These are phyloP conservation scores for Candida gorgasii DNA, from an alignment of 805 yeast species.

Conservation along the genomic window DNA sequence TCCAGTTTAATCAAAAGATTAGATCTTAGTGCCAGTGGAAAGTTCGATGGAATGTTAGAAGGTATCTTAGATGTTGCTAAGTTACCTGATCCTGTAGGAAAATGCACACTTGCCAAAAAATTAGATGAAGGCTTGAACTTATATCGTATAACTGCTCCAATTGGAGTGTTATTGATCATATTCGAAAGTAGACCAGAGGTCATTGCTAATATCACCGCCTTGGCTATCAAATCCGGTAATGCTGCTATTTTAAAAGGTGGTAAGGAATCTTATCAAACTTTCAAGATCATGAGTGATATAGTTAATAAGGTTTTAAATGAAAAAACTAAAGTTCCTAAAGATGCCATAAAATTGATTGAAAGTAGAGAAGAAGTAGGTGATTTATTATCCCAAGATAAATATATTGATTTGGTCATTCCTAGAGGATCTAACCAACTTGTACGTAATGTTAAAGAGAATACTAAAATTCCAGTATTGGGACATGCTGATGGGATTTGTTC, in stretches of 20 bases:
- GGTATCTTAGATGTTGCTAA: slow-evolving; percentile 91
- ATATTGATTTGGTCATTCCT: slow-evolving; percentile 94
- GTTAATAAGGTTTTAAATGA: slow-evolving; percentile 57
- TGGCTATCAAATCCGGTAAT: slow-evolving; percentile 95
- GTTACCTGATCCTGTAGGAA: slow-evolving; percentile 91
- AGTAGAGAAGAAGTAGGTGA: slow-evolving; percentile 90
- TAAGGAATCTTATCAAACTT: slow-evolving; percentile 85
- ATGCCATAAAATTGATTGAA: slow-evolving; percentile 82
- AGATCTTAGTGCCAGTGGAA: slow-evolving; percentile 78
- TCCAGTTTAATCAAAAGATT: slow-evolving; percentile 78
- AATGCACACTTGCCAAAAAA: slow-evolving; percentile 75
- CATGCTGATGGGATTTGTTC: slow-evolving; percentile 99
- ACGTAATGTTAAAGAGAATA: slow-evolving; percentile 76
- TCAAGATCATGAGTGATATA: slow-evolving; percentile 74
- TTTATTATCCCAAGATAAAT: slow-evolving; percentile 78
- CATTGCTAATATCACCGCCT: slow-evolving; percentile 93
- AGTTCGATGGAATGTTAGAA: slow-evolving; percentile 90
- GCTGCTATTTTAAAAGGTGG: slow-evolving; percentile 98
- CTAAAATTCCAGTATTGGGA: slow-evolving; percentile 96
- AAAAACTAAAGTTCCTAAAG: slow-evolving; percentile 71
- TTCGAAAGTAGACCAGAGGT: slow-evolving; percentile 98
- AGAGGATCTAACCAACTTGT: slow-evolving; percentile 96
- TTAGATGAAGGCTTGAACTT: slow-evolving; percentile 87
- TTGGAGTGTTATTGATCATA: slow-evolving; percentile 88
- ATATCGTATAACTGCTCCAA: slow-evolving; percentile 86